Percentiles rank a stretch among this genome's conserved stretches.
Conservation (phyloP, 2,329 filamentous ascomycete species). For the Penicillium occitanis region DNA sequence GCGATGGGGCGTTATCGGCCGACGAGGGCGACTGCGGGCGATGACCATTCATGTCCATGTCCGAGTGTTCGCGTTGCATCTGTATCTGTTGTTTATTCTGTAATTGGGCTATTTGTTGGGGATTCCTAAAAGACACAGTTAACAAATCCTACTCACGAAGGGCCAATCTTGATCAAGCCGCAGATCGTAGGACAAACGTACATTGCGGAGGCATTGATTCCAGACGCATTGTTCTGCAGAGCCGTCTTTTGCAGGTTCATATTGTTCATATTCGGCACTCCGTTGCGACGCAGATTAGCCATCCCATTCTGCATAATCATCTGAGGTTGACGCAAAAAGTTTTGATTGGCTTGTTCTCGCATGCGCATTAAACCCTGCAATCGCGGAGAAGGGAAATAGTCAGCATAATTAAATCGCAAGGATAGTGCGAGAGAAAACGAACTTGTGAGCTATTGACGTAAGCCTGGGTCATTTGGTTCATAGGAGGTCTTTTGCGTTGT, state of each 20-base stretch:
- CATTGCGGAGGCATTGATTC: constrained; percentile 50
- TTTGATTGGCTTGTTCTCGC: constrained; percentile 73
- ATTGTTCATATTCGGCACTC: constrained; percentile 36
- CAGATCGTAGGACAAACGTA: constrained; percentile 29
- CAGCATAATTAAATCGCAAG: not conserved
- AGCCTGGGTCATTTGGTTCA: constrained; percentile 56
- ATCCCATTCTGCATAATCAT: constrained; percentile 59
- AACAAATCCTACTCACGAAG: not conserved
- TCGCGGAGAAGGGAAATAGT: constrained; percentile 22
- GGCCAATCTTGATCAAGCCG: not conserved
- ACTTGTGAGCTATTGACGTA: constrained; percentile 41
- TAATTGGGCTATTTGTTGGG: constrained; percentile 69
- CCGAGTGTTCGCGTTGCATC: constrained; percentile 85
- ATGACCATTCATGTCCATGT: constrained; percentile 79
- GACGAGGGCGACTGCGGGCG: constrained; percentile 79
- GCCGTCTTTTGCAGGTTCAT: constrained; percentile 65
- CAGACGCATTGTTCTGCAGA: constrained; percentile 66
- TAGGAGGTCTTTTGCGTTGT: constrained; percentile 66
- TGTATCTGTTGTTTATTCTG: constrained; percentile 55
- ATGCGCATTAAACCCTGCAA: constrained; percentile 64
- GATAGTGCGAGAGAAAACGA: constrained; percentile 52
- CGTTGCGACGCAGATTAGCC: constrained; percentile 59
- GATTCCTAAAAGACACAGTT: constrained; percentile 46
- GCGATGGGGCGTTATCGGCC: constrained; percentile 85
- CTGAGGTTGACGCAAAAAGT: constrained; percentile 68